Base-by-base conservation (phyloP, 2,329 filamentous ascomycete genomes). In the Decorospora gaudefroyi region DNA sequence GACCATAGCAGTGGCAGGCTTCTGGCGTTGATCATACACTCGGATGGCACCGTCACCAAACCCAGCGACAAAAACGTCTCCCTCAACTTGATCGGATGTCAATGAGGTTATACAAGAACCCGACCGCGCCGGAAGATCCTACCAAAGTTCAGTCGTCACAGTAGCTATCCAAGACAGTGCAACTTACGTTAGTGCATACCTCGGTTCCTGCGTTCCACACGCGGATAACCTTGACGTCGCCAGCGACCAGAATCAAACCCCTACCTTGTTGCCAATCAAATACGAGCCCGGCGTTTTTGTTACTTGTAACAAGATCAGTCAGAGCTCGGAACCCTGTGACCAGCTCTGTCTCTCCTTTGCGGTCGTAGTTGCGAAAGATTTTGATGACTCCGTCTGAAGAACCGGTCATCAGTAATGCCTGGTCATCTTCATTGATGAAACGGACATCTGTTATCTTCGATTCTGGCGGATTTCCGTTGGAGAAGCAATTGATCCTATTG, bases 261-360 rank as follows among this genome's bases (percentile, higher is more conserved):
- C 90, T 89, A n/a, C 95, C 91, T 73, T 99, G 93, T 69, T 97
- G 92, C 93, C 93, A 99, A 69, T 99, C 92, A 67, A 97, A 95
- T 17, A 97, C 92, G 72, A 99, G 86, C 15, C 93, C 93, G 1
- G 91, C 91, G 68, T 96, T 95, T 63, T 91, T 87, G 62, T 92
- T 96, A 69, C 89, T 95, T 3, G 91, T 90, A 4, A 97, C 87
- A 67, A 97, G 87, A 71, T 99, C 90, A 9, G 90, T 95, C 46
- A 99, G 74, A 4, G 93, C 93, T 32, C 93, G 84, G 83, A 95
- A 97, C 12, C 90, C 83, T 0, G 92, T 90, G 3, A 95, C 90
- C 19, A 99, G 81, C 72, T 95, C 88, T 18, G 93, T 85, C 37
- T 84, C 79, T 51, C 80, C 79, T 32, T 85, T 79, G 15, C 82